Percentiles rank a stretch among this genome's conserved stretches.
Conservation (phyloP, 495 filamentous ascomycete genomes). For the Pyrenopolyporus hunteri region DNA sequence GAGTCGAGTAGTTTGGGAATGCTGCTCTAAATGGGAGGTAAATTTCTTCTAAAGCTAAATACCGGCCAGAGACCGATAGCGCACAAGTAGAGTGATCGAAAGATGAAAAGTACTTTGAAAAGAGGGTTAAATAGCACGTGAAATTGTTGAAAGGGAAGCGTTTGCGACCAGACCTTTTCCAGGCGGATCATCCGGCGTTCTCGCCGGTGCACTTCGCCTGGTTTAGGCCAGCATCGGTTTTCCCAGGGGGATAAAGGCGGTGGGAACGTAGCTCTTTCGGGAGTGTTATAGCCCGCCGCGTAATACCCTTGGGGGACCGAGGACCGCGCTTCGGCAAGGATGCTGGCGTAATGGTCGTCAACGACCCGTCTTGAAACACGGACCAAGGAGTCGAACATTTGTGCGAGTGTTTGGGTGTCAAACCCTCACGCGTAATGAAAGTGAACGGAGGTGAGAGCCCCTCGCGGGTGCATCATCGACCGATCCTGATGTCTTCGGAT, state of each 20-base stretch:
- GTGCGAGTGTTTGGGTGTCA: conserved; percentile 4
- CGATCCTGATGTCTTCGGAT: conserved; percentile 9
- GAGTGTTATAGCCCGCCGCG: conserved; percentile 1
- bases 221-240: conserved; percentile 7
- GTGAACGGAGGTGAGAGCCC: conserved; percentile 8
- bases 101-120: conserved; percentile 9
- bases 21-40: conserved; percentile 72
- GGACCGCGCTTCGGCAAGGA: conserved; percentile 3
- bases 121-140: conserved; percentile 10
- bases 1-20: conserved; percentile 75
- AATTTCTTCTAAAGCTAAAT: conserved; percentile 71
- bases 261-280: conserved; percentile 3
- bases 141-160: conserved; percentile 10
- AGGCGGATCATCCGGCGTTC: conserved; percentile 6
- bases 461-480: conserved; percentile 5
- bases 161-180: conserved; percentile 7
- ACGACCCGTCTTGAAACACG: conserved; percentile 6
- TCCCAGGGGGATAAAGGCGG: not conserved
- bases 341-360: conserved; percentile 8
- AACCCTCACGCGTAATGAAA: conserved; percentile 7
- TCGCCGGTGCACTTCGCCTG: conserved; percentile 6
- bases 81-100: conserved; percentile 10
- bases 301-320: conserved; percentile 5
- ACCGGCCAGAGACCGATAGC: conserved; percentile 8
- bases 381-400: conserved; percentile 7